A percentile compares a stretch with the other conserved stretches of the same genome.
Conservation (phyloP, 2,329 filamentous ascomycete genomes). For the Fusarium virguliforme region DNA sequence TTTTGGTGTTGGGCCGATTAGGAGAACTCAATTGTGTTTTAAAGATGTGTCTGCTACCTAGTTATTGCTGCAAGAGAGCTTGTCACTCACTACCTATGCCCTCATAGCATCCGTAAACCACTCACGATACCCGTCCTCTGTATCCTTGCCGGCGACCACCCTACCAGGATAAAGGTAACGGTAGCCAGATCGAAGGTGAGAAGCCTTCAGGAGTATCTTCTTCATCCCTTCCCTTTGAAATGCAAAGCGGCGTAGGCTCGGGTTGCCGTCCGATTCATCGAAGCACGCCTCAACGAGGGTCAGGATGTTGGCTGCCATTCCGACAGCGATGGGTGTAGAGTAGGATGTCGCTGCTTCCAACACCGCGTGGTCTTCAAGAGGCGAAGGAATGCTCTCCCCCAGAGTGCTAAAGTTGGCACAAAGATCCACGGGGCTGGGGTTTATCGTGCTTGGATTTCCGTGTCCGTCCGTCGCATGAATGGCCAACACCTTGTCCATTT, state of each 20-base stretch:
- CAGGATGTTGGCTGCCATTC: slow-evolving; percentile 19
- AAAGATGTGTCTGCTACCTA: neutral
- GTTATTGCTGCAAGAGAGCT: neutral
- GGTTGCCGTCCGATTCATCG: slow-evolving; percentile 30
- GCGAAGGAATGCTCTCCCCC: slow-evolving; percentile 5
- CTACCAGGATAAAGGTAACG: neutral
- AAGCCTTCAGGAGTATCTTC: neutral
- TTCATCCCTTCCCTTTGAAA: slow-evolving; percentile 3
- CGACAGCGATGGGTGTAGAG: slow-evolving; percentile 10
- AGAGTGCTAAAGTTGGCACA: slow-evolving; percentile 19
- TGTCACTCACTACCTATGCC: neutral
- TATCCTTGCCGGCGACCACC: neutral
- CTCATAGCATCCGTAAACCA: slow-evolving; percentile 1
- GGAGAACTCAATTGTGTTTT: neutral
- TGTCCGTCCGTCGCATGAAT: slow-evolving; percentile 25
- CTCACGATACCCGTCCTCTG: neutral
- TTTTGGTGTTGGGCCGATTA: neutral
- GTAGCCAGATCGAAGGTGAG: neutral
- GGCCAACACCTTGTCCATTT: slow-evolving; percentile 13
- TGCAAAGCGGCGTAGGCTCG: neutral
- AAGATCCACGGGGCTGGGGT: neutral
- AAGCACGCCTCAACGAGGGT: slow-evolving; percentile 1
- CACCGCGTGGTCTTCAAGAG: neutral
- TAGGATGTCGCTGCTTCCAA: slow-evolving; percentile 16
- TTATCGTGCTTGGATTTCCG: slow-evolving; percentile 10